Evolutionary conservation across 208 protist genomes (phyloP), one percentile per base, ranked within the genome.

Genomic region (Acanthamoeba royreba): DNA sequence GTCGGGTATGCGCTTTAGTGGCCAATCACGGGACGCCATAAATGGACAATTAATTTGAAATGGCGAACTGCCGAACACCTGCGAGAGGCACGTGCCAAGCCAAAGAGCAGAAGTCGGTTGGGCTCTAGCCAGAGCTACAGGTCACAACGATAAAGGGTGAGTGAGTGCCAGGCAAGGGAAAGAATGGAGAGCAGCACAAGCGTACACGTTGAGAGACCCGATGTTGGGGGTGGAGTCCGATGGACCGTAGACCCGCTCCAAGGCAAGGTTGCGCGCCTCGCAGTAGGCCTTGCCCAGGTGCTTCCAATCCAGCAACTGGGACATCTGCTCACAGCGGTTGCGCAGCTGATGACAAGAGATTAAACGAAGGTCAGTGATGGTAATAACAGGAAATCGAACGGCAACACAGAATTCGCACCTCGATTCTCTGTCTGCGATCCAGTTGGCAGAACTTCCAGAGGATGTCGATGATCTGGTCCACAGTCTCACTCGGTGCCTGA

Each of bases 311-410:
- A 96, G 83, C 1, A 96, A 13, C 79, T 96, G 79, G n/a, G 92
- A 95, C 25, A 96, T 55, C 47, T 93, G 85, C 94, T 97, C 96
- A 33, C 94, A 96, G 28, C 92, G 93, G 63, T 97, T 97, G 83
- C 96, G 95, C 40, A 97, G 58, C 53, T 95, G 40, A 11, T 31
- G 19, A 92, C 4, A 40, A 22, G 66, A 77, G 66, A 77, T 9
- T 33, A 22, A 77, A n/a, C n/a, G 8, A 28, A 8, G 66, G 66
- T 55, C 49, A 55, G 13, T 55, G 49, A 55, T 55, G 13, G 49
- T 55, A 25, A 25, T 55, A 9, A 55, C 49, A 55, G 9, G 49
- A 19, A 19, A 19, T 19, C 9, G 9, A 55, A 19, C 55, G 31
- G 25, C 25, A 4, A 19, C 13, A 42, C 33, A 8, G 33, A 28